Conservation (phyloP, 805 yeast species). For the Metschnikowia dekortorum region DNA sequence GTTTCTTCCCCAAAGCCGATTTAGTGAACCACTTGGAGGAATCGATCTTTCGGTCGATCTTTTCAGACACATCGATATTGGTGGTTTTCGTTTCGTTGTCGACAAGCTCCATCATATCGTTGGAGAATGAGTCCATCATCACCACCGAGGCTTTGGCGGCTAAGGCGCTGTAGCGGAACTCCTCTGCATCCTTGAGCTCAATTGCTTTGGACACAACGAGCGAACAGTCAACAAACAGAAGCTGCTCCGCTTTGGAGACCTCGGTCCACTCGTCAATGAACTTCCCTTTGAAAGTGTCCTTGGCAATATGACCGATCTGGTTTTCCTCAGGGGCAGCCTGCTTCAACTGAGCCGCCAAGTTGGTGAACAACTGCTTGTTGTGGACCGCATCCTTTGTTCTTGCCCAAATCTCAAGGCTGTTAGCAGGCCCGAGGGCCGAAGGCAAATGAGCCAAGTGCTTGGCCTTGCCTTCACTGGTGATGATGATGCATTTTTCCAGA, state of each 20-base stretch:
- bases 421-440: conserved; percentile 27
- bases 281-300: conserved; percentile 79
- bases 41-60: conserved; percentile 77
- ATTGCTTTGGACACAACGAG: conserved; percentile 50
- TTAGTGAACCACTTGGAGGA: conserved; percentile 60
- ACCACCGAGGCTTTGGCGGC: conserved; percentile 78
- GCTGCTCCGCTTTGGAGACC: conserved; percentile 28
- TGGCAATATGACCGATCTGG: conserved; percentile 60
- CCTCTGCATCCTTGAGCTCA: conserved; percentile 78
- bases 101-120: conserved; percentile 80
- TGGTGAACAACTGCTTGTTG: conserved; percentile 60
- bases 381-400: conserved; percentile 80
- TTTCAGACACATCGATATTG: conserved; percentile 68
- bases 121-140: conserved; percentile 76
- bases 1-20: conserved; percentile 47
- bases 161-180: conserved; percentile 55
- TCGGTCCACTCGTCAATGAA: conserved; percentile 78
- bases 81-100: conserved; percentile 81
- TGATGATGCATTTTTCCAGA: conserved; percentile 52
- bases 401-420: conserved; percentile 52
- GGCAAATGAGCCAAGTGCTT: conserved; percentile 65
- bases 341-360: conserved; percentile 48
- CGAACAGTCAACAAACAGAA: conserved; percentile 44
- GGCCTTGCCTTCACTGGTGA: conserved; percentile 83
- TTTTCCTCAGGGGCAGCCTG: conserved; percentile 32